Evolutionary conservation across 805 yeast genomes (phyloP).

Genomic region (Huiozyma naganishii): DNA sequence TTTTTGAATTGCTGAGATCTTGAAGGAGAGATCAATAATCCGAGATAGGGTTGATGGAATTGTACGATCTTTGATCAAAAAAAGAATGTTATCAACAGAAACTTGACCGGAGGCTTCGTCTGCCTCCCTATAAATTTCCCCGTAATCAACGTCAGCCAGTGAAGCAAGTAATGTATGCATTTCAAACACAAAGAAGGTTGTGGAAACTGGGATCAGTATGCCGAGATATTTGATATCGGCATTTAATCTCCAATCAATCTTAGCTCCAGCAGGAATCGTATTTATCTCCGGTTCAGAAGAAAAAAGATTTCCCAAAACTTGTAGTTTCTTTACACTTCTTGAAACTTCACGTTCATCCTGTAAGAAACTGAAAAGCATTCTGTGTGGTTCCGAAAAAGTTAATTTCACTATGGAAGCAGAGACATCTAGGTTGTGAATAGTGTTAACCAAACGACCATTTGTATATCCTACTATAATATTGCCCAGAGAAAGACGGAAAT

Average conservation of each 20-base stretch:
- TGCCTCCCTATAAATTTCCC: not conserved
- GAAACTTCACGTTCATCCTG: conserved; percentile 20
- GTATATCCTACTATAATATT: conserved; percentile 11
- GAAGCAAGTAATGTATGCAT: conserved; percentile 15
- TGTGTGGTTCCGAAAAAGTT: conserved; percentile 22
- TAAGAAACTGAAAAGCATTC: conserved; percentile 14
- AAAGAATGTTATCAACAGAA: conserved; percentile 20
- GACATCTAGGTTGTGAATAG: conserved; percentile 3
- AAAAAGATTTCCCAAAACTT: conserved; percentile 5
- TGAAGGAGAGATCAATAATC: conserved; percentile 38
- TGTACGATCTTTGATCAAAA: conserved; percentile 21
- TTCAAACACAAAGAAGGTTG: conserved; percentile 22
- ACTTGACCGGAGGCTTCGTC: conserved; percentile 17
- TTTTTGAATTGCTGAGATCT: conserved; percentile 32
- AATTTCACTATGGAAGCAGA: conserved; percentile 17
- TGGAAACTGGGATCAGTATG: conserved; percentile 18
- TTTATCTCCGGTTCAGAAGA: not conserved
- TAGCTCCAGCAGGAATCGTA: not conserved
- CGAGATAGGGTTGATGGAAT: conserved; percentile 32
- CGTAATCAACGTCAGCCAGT: conserved; percentile 8
- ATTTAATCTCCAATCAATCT: conserved; percentile 12
- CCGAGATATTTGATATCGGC: conserved; percentile 21
- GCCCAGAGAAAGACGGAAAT: conserved; percentile 18
- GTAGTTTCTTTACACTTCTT: conserved; percentile 11
- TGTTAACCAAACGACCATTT: not conserved